Evolutionary conservation across 768 basidiomycete species (phyloP).

Genomic region (Dacryopinax primogenitus): DNA sequence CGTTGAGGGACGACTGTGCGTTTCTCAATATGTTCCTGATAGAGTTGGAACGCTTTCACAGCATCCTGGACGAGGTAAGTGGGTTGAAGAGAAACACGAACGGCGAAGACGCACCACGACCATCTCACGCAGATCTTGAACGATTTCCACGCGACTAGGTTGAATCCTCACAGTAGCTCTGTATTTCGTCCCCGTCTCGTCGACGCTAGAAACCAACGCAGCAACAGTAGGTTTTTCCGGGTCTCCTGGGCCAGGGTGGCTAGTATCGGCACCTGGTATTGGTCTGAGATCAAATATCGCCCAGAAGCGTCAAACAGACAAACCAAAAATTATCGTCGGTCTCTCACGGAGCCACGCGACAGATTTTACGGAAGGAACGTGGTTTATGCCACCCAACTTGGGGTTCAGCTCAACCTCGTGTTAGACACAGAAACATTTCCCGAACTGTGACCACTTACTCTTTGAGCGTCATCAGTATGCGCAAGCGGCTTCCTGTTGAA

Average conservation of each 20-base stretch:
- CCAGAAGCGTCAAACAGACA: conserved; percentile 33
- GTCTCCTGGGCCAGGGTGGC: conserved; percentile 64
- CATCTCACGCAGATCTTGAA: conserved; percentile 52
- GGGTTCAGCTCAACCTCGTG: conserved; percentile 67
- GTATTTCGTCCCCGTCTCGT: conserved; percentile 58
- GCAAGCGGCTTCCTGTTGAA: conserved; percentile 43
- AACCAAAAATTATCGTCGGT: conserved; percentile 72
- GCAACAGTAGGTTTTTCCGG: conserved; percentile 71
- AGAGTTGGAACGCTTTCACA: background rate
- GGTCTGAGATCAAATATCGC: background rate
- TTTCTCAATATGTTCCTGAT: conserved; percentile 23
- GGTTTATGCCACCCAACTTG: conserved; percentile 73
- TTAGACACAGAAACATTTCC: conserved; percentile 65
- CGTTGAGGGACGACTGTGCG: conserved; percentile 47
- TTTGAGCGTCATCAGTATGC: conserved; percentile 28
- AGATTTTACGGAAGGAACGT: conserved; percentile 42
- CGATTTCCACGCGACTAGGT: conserved; percentile 34
- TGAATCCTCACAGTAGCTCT: conserved; percentile 64
- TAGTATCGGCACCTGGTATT: conserved; percentile 36
- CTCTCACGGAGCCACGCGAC: conserved; percentile 53
- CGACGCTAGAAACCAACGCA: conserved; percentile 66
- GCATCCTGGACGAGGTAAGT: background rate
- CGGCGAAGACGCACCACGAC: conserved; percentile 51
- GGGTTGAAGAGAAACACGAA: conserved; percentile 31
- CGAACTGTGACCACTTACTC: conserved; percentile 36